Evolutionary conservation across 2,329 filamentous ascomycete species (phyloP).

Genomic region (Rosellinia necatrix): DNA sequence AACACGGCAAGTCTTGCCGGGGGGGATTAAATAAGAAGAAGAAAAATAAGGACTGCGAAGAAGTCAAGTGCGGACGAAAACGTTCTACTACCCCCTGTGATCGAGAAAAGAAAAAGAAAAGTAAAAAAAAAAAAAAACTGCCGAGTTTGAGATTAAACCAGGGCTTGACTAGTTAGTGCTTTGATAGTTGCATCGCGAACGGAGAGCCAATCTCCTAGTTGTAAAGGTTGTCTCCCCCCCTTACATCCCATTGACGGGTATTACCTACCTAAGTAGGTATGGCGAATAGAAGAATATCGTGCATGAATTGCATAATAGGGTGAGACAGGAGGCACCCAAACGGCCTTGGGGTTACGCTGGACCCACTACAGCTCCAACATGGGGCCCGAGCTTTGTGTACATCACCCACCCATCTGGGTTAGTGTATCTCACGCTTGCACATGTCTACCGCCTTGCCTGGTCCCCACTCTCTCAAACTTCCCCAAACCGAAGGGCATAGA

Average conservation of each 20-base stretch:
- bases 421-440: no score
- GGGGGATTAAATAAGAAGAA: background rate
- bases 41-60: background rate
- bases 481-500: background rate
- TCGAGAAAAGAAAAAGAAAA: background rate
- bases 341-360: no score
- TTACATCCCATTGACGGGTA: background rate
- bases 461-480: no score
- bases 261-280: background rate
- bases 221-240: no score
- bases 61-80: background rate
- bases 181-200: slow-evolving; percentile 8
- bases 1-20: no score
- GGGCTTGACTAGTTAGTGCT: slow-evolving; percentile 9
- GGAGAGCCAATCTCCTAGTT: slow-evolving; percentile 7
- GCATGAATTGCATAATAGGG: background rate
- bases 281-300: slow-evolving; percentile 9
- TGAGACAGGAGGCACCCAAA: background rate
- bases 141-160: slow-evolving; percentile 6
- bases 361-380: background rate
- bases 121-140: background rate
- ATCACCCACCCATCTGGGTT: no score
- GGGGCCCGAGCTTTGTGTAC: no score
- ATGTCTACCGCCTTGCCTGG: no score
- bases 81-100: background rate